Evolutionary conservation across 2,329 filamentous ascomycete genomes (phyloP).

Genomic region (Penicillium sumatraense): DNA sequence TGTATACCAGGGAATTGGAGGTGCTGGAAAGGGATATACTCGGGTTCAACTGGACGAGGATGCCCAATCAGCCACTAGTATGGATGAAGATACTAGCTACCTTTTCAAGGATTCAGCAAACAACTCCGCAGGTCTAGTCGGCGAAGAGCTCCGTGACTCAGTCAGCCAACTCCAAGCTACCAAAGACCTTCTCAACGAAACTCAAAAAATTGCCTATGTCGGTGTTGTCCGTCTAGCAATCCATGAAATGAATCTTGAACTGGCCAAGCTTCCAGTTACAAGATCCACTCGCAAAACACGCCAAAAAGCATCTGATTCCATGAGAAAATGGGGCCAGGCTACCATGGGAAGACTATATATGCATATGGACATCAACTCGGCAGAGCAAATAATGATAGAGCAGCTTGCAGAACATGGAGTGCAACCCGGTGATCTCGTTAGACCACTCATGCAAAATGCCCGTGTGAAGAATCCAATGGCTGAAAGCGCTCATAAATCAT

Average conservation of each 20-base stretch:
- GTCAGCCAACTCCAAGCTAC: slow-evolving; percentile 92
- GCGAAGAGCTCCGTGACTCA: slow-evolving; percentile 84
- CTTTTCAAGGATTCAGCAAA: slow-evolving; percentile 77
- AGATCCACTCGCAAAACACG: slow-evolving; percentile 74
- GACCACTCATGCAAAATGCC: slow-evolving; percentile 86
- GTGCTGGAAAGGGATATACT: slow-evolving; percentile 93
- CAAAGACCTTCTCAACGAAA: slow-evolving; percentile 92
- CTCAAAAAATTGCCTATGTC: slow-evolving; percentile 94
- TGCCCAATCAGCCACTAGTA: slow-evolving; percentile 87
- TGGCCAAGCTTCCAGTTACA: slow-evolving; percentile 62
- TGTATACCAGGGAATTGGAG: slow-evolving; percentile 77
- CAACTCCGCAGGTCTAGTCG: slow-evolving; percentile 66
- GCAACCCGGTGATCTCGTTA: slow-evolving; percentile 78
- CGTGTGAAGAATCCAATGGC: slow-evolving; percentile 92
- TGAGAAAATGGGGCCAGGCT: slow-evolving; percentile 96
- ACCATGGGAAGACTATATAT: slow-evolving; percentile 95
- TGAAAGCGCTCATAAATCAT: slow-evolving; percentile 49
- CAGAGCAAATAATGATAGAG: slow-evolving; percentile 97
- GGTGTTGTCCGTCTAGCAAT: slow-evolving; percentile 84
- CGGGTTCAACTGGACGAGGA: slow-evolving; percentile 95
- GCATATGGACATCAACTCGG: slow-evolving; percentile 92
- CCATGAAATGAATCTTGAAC: slow-evolving; percentile 72
- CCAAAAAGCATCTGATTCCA: slow-evolving; percentile 71
- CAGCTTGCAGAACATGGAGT: slow-evolving; percentile 93
- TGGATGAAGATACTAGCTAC: slow-evolving; percentile 97